Conservation (phyloP, 345 rosid genomes). For the Melaleuca alternifolia region DNA sequence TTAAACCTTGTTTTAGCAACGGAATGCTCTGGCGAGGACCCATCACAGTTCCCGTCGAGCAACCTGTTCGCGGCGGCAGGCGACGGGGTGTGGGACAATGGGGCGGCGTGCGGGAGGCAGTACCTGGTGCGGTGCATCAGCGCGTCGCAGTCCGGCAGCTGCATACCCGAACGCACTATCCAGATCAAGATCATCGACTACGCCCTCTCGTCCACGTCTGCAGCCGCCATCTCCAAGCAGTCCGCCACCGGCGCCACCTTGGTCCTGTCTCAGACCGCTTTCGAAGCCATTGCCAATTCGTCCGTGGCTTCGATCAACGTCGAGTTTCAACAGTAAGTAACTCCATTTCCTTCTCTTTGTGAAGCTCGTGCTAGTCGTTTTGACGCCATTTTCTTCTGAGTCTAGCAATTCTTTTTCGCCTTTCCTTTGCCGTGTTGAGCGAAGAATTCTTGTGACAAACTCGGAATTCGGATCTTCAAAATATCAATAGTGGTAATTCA, state of each 20-base stretch:
- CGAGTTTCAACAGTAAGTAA: conserved; percentile 41
- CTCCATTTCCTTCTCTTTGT: not conserved
- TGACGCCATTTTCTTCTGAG: not conserved
- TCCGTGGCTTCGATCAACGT: conserved; percentile 23
- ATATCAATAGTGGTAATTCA: not conserved
- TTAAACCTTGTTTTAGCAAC: conserved; percentile 19
- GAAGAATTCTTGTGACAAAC: not conserved
- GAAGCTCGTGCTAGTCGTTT: not conserved
- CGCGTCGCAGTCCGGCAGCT: conserved; percentile 20
- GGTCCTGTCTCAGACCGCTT: conserved; percentile 41
- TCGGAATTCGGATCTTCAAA: not conserved
- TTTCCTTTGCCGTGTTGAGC: not conserved
- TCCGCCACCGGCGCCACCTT: conserved; percentile 24
- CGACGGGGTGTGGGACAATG: conserved; percentile 63
- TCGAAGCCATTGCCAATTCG: conserved; percentile 22
- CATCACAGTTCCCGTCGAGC: conserved; percentile 41
- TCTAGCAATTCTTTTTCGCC: not conserved
- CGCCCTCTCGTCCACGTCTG: conserved; percentile 5
- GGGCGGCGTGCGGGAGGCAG: conserved; percentile 55
- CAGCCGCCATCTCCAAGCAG: not conserved
- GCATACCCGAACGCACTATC: conserved; percentile 21
- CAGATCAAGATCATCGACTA: conserved; percentile 43
- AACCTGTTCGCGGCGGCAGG: conserved; percentile 62
- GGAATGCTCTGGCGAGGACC: conserved; percentile 23
- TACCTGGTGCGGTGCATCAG: conserved; percentile 55